Percentiles rank a stretch among this genome's conserved stretches.
These are phyloP conservation scores for Cordyceps fumosorosea DNA, from an alignment of 2,329 filamentous ascomycete genomes.

Conservation along the genomic window DNA sequence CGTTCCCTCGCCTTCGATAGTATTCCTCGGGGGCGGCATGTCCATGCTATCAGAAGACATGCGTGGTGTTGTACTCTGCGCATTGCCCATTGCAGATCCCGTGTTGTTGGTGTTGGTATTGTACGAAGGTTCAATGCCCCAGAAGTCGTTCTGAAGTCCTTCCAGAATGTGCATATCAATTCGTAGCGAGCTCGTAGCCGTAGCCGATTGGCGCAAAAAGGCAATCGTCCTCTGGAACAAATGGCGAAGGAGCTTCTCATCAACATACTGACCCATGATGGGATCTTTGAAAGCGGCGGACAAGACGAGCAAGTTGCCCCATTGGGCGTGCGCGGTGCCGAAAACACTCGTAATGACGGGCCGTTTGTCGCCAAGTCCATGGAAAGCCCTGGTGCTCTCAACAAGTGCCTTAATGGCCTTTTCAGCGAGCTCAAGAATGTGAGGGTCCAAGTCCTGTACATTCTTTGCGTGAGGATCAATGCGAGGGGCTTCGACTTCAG, in stretches of 20 bases:
- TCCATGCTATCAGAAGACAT: slow-evolving; percentile 7
- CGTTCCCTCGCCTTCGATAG: slow-evolving; percentile 2
- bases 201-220: slow-evolving; percentile 64
- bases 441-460: slow-evolving; percentile 34
- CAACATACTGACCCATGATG: slow-evolving; percentile 51
- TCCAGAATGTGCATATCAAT: slow-evolving; percentile 70
- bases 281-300: slow-evolving; percentile 70
- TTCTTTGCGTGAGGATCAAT: slow-evolving; percentile 32
- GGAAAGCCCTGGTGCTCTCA: slow-evolving; percentile 78
- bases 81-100: neutral
- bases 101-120: neutral
- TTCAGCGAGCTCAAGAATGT: slow-evolving; percentile 48
- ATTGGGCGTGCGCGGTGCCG: slow-evolving; percentile 94
- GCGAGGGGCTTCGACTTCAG: slow-evolving; percentile 30
- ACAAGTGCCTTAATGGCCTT: slow-evolving; percentile 69
- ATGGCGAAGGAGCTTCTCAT: slow-evolving; percentile 44
- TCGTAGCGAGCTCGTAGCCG: slow-evolving; percentile 67
- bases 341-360: slow-evolving; percentile 93
- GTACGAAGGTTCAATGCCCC: slow-evolving; percentile 18
- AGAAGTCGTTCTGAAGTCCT: slow-evolving; percentile 43
- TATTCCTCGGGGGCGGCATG: slow-evolving; percentile 7
- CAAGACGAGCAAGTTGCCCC: slow-evolving; percentile 90
- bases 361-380: slow-evolving; percentile 54
- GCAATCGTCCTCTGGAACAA: slow-evolving; percentile 68
- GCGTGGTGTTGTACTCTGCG: slow-evolving; percentile 14